Base-by-base conservation (phyloP, 371 early-diverging fungal genomes). In the Mortierella sp. region DNA sequence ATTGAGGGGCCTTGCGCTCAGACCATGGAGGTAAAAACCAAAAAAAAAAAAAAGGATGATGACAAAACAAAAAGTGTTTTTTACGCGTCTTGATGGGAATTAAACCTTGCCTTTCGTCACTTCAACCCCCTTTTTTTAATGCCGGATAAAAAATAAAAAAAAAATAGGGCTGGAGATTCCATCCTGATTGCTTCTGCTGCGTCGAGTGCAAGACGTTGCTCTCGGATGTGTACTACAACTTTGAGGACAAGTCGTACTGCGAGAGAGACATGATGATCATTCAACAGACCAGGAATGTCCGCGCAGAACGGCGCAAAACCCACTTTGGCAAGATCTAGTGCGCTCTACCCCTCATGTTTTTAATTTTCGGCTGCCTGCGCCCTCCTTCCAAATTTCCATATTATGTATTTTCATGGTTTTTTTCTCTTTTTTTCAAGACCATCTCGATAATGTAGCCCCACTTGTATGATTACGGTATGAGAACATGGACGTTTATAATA, bases 1-100 rank as follows among this genome's bases (percentile, higher is more conserved):
- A 94, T 95, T 60, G 94, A 95, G 72, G 95, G 95, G 1, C 87
- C 90, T 1, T 94, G 94, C 78, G 92, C 91, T 6, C 90, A 92
- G 58, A 91, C 93, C 15, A 76, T 82, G 28, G 93, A 94, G 82
- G 88, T 76, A 76, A 57, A 50, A 0, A 31, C 14, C 26, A 31
- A 27, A 30, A 28, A 43, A 26, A 9, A 42, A 17, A 21, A 23
- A 11, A 56, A 7, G 19, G 12, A n/a, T 5, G 21, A 5, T 31
- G 24, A 26, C 21, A 9, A 26, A 41, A 6, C 55, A 32, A 49
- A 64, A 19, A 0, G 0, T 19, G 23, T 19, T 30, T 42, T 15
- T 26, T 19, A 50, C 9, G 37, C 24, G 19, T 46, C 2, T 50
- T 1, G 19, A 37, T 19, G 21, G 4, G n/a, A n/a, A n/a, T n/a